These are phyloP conservation scores for Ophiosphaerella herpotricha DNA, from an alignment of 2,329 filamentous ascomycete genomes.

Conservation along the genomic window DNA sequence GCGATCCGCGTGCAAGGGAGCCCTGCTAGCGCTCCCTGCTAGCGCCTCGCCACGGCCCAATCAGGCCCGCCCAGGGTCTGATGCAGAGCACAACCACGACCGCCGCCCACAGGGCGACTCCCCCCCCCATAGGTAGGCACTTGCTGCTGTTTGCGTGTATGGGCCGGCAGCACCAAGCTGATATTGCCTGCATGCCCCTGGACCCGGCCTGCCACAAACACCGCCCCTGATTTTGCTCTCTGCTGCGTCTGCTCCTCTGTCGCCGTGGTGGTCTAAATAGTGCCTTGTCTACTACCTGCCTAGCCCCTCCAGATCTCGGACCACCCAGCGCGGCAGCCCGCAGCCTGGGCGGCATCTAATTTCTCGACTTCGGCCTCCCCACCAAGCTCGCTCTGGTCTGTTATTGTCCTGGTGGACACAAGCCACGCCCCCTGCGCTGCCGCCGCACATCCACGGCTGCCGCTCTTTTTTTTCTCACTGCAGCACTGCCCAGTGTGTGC, in stretches of 20 bases:
- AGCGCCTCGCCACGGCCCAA: conserved; percentile 17
- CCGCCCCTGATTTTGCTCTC: too few relatives aligned
- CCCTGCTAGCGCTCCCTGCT: conserved; percentile 4
- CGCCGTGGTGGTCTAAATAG: too few relatives aligned
- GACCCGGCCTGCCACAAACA: too few relatives aligned
- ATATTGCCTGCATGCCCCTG: too few relatives aligned
- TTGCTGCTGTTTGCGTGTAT: too few relatives aligned
- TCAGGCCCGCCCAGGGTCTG: conserved; percentile 14
- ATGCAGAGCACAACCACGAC: conserved; percentile 9
- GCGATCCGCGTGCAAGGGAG: conserved; percentile 10
- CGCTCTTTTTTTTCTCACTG: conserved; percentile 22
- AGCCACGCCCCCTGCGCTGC: conserved; percentile 15
- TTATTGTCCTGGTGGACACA: conserved; percentile 18
- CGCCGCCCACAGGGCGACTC: not conserved
- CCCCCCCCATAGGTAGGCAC: too few relatives aligned
- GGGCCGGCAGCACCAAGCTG: too few relatives aligned
- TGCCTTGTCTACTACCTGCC: too few relatives aligned
- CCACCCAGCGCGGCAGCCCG: conserved; percentile 26
- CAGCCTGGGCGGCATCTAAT: conserved; percentile 31
- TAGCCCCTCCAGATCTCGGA: not conserved
- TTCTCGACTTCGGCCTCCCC: conserved; percentile 26
- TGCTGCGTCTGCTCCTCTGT: too few relatives aligned
- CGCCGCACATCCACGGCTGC: conserved; percentile 1
- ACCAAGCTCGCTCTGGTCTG: conserved; percentile 12
- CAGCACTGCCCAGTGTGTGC: conserved; percentile 29